A percentile compares a stretch with the other conserved stretches of the same genome.
Conservation (phyloP, 768 basidiomycete genomes). For the Lentinula guzmanii region DNA sequence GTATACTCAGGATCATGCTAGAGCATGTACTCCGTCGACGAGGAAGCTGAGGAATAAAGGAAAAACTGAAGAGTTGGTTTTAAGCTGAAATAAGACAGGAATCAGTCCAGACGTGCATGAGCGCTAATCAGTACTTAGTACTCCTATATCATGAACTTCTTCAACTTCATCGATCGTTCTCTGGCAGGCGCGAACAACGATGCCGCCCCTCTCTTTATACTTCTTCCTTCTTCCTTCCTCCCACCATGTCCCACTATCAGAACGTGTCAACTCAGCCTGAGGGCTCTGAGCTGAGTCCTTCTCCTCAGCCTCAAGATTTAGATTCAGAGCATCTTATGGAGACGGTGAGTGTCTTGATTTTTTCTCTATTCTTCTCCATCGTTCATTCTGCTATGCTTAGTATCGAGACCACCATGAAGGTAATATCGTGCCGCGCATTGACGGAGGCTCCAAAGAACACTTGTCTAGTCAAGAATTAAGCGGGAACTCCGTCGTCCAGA, state of each 20-base stretch:
- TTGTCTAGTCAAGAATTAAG: not conserved
- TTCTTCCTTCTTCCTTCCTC: not conserved
- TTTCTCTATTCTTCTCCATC: not conserved
- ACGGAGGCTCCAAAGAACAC: not conserved
- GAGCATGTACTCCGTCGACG: too few species aligned
- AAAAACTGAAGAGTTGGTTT: too few species aligned
- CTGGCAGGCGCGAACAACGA: not conserved
- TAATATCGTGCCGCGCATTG: not conserved
- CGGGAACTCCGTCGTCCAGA: not conserved
- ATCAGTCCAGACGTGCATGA: not conserved
- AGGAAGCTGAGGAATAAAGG: too few species aligned
- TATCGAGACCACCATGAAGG: not conserved
- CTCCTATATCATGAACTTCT: too few species aligned
- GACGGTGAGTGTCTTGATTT: conserved; percentile 9
- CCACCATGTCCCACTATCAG: conserved; percentile 11
- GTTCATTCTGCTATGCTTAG: not conserved
- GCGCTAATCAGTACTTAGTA: not conserved
- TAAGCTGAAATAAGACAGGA: too few species aligned
- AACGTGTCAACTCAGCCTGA: conserved; percentile 11
- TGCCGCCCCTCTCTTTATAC: not conserved
- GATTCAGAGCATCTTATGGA: conserved; percentile 13
- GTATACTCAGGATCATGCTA: too few species aligned
- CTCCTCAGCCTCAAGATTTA: conserved; percentile 7
- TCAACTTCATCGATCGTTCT: not conserved
- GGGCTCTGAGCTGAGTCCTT: conserved; percentile 8